These are phyloP conservation scores for Neurospora sp. DNA, from an alignment of 495 filamentous ascomycete genomes.

Conservation along the genomic window DNA sequence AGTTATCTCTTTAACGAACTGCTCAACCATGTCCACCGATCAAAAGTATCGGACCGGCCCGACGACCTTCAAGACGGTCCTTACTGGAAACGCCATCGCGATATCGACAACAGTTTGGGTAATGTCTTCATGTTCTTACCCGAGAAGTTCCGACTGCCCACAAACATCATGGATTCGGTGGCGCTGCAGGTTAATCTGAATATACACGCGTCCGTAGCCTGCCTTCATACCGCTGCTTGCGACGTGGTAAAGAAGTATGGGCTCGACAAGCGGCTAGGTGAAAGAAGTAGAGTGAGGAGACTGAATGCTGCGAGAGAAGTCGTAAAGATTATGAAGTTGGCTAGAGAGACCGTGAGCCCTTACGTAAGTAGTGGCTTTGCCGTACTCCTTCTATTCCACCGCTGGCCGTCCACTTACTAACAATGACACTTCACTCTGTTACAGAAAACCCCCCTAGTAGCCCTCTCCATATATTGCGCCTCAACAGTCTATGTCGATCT, in stretches of 20 bases:
- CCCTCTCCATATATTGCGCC: conserved; percentile 34
- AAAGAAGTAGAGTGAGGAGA: conserved; percentile 22
- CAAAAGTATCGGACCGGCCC: conserved; percentile 27
- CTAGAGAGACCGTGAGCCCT: conserved; percentile 16
- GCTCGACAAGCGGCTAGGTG: conserved; percentile 21
- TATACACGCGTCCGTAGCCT: conserved; percentile 34
- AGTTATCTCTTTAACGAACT: conserved; percentile 33
- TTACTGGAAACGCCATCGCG: conserved; percentile 38
- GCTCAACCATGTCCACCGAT: conserved; percentile 31
- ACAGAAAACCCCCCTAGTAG: conserved; percentile 30
- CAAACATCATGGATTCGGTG: conserved; percentile 23
- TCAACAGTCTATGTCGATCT: conserved; percentile 30
- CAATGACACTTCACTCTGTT: not conserved
- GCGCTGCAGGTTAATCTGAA: conserved; percentile 37
- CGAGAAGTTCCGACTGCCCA: conserved; percentile 28
- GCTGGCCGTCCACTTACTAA: not conserved
- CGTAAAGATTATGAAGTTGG: conserved; percentile 32
- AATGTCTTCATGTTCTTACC: conserved; percentile 39
- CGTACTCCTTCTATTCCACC: not conserved
- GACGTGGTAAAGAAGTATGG: conserved; percentile 30
- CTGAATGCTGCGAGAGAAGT: conserved; percentile 33
- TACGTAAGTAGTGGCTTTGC: conserved; percentile 12
- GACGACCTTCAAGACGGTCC: conserved; percentile 28
- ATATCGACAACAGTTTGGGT: conserved; percentile 36
- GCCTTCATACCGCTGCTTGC: conserved; percentile 32